Conservation (phyloP, 108 stramenopile species). For the Licmophora abbreviata region DNA sequence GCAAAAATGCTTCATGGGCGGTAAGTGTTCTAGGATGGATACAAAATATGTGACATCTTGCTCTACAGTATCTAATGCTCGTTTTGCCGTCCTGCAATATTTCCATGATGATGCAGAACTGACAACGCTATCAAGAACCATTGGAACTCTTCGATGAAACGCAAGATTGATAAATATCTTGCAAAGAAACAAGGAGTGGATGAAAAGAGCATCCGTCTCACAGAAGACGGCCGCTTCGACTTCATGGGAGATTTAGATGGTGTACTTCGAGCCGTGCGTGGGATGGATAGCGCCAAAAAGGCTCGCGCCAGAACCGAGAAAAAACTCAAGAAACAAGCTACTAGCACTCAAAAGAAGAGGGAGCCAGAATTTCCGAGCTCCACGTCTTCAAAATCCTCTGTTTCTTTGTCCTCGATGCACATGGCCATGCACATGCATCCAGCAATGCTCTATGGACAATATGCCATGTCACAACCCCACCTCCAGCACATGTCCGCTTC, state of each 20-base stretch:
- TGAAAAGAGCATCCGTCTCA: slow-evolving; percentile 28
- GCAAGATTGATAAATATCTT: slow-evolving; percentile 79
- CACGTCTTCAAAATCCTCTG: slow-evolving; percentile 1
- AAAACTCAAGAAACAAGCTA: slow-evolving; percentile 1
- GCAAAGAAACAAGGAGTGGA: slow-evolving; percentile 42
- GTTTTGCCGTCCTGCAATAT: neutral
- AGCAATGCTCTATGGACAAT: neutral
- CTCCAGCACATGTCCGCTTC: neutral
- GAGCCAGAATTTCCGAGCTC: slow-evolving; percentile 1
- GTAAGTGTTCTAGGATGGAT: slow-evolving; percentile 10
- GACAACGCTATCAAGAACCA: slow-evolving; percentile 98
- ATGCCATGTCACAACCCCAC: slow-evolving; percentile 3
- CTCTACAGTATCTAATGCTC: too few species aligned
- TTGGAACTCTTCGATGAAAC: slow-evolving; percentile 93
- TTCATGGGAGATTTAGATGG: slow-evolving; percentile 80
- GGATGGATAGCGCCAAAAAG: slow-evolving; percentile 5
- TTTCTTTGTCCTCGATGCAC: neutral
- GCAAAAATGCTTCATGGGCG: slow-evolving; percentile 78
- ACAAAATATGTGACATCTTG: too few species aligned
- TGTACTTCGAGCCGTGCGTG: slow-evolving; percentile 69
- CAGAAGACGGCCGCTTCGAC: slow-evolving; percentile 79
- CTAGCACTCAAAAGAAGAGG: slow-evolving; percentile 5
- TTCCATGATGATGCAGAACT: slow-evolving; percentile 39
- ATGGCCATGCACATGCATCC: slow-evolving; percentile 3
- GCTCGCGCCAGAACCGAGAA: neutral